Base-by-base conservation (phyloP, 164 flowering plant genomes). In the Paratinospora sagittata region DNA sequence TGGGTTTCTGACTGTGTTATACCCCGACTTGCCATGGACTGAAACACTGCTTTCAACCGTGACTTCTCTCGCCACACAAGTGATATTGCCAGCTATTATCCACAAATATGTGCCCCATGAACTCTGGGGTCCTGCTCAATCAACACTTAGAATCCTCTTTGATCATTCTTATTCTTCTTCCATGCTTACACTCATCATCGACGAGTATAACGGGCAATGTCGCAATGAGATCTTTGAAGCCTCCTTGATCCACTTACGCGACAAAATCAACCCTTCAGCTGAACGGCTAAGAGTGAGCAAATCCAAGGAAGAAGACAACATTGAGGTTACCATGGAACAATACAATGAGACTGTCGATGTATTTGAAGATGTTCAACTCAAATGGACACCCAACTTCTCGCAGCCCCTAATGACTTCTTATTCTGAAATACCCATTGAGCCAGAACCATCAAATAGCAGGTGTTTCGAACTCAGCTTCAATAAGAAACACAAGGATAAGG, bases 381-480 rank as follows among this genome's bases (percentile, higher is more conserved):
- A 55, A 14, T 72, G 70, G 75, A 72, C 14, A 66, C 67, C 24
- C 2, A 26, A 2, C 3, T 43, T 55, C 47, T 19, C 60, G 0
- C 39, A 71, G 8, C 6, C 72, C 24, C n/a, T 52, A 3, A 8
- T 6, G 23, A 55, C 19, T 21, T 5, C 73, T 16, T 11, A 69
- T 33, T 34, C 68, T 8, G 21, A 23, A 12, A 39, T 5, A 8
- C 27, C 24, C 5, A 13, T 33, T 63, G 68, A 24, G 4, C 14
- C 33, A 3, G 61, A 61, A 61, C 33, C 64, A 27, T 61, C 33
- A 30, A 66, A 84, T 68, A 0, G 17, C 24, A 61, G 72, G 27
- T 74, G 7, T 39, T 81, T 71, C 12, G 80, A 85, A 55, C 63
- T 85, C 14, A 72, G 76, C 63, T 85, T 83, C 74, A 65, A 78